phyloP scores from a whole-genome alignment of 495 filamentous ascomycete species.

The Pyrenula aspistea region DNA sequence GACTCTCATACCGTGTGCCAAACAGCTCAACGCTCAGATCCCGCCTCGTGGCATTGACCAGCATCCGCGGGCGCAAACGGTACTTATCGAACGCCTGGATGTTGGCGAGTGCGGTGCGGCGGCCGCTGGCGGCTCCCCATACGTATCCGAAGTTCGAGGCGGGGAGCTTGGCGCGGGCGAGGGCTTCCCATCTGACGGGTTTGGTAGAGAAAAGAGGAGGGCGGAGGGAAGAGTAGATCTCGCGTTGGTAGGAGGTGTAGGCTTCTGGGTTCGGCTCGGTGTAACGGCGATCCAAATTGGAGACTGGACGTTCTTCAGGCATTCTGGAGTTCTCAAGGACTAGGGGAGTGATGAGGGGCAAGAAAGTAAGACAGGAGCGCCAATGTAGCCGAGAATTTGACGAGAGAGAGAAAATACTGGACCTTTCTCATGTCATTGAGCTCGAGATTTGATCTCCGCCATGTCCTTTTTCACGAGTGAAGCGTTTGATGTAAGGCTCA shows the following conservation, averaged over 20 bases:
- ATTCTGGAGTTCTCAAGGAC: no score
- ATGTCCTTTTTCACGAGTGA: no score
- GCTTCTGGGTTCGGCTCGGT: neutral
- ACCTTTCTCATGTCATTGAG: no score
- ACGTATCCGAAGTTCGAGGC: neutral
- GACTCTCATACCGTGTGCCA: constrained; percentile 33
- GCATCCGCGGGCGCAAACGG: constrained; percentile 40
- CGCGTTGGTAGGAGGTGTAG: neutral
- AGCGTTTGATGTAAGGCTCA: no score
- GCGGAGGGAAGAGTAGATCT: neutral
- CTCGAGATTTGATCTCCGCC: no score
- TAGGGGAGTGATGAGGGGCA: no score
- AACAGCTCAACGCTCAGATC: constrained; percentile 37
- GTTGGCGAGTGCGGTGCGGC: neutral
- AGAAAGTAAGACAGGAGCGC: no score
- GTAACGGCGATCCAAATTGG: neutral
- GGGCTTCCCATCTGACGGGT: neutral
- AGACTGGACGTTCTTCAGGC: neutral
- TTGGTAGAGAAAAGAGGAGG: neutral
- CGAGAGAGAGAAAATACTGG: no score
- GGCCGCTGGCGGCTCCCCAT: neutral
- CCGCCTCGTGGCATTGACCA: constrained; percentile 36
- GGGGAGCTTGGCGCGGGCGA: neutral
- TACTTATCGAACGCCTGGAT: constrained; percentile 34
- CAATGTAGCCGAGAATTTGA: no score